Evolutionary conservation across 1,139 yeast genomes (phyloP).

Genomic region (Starmera stellimalicola): DNA sequence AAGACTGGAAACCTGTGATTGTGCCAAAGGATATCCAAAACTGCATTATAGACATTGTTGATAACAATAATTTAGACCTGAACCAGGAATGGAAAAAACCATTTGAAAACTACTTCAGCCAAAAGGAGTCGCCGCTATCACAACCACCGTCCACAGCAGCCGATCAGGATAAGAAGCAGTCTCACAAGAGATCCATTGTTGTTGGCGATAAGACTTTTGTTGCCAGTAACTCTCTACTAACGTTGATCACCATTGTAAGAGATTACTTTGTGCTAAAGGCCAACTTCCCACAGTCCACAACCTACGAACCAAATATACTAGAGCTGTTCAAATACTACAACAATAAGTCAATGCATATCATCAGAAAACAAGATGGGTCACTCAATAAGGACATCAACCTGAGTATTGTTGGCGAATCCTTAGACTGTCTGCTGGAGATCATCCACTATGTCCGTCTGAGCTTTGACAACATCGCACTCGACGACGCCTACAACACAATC

Average conservation of each 20-base stretch:
- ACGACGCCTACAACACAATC: constrained; percentile 7
- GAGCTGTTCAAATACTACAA: constrained; percentile 24
- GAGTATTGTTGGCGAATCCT: constrained; percentile 30
- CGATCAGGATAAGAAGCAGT: constrained; percentile 12
- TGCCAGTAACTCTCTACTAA: constrained; percentile 26
- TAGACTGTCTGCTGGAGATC: constrained; percentile 28
- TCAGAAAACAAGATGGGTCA: constrained; percentile 15
- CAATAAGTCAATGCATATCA: constrained; percentile 20
- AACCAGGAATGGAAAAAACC: constrained; percentile 16
- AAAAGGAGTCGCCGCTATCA: too few species aligned
- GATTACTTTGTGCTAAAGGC: constrained; percentile 21
- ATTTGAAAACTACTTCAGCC: constrained; percentile 5
- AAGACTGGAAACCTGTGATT: constrained; percentile 69
- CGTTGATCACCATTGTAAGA: constrained; percentile 20
- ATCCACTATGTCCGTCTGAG: constrained; percentile 13
- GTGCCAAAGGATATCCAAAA: constrained; percentile 41
- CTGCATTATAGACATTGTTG: constrained; percentile 44
- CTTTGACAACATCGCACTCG: constrained; percentile 9
- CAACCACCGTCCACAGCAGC: constrained; percentile 3
- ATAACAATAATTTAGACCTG: constrained; percentile 40
- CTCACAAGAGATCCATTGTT: constrained; percentile 30
- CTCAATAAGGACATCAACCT: constrained; percentile 24
- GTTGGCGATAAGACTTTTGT: constrained; percentile 32
- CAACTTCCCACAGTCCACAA: constrained; percentile 13
- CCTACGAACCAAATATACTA: constrained; percentile 21